Evolutionary conservation across 345 rosid genomes (phyloP), one percentile per base, ranked within the genome.

Genomic region (Conringia planisiliqua): DNA sequence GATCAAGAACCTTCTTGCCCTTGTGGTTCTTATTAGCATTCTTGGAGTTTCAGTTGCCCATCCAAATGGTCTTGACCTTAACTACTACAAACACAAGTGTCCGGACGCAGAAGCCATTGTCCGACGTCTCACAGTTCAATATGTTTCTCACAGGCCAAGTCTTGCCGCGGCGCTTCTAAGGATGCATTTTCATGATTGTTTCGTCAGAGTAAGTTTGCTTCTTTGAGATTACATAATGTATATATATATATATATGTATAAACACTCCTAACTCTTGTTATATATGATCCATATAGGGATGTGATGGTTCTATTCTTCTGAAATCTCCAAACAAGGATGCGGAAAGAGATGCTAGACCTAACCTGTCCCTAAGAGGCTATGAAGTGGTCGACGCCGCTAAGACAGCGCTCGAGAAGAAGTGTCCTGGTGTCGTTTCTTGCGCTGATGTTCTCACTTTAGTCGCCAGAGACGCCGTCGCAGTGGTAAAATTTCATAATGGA

Each of bases 161-260:
- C 83, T 86, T 65, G 88, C 87, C 8, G 85, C 90, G 0, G 42
- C 82, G 3, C 43, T 84, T 24, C 69, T 86, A 9, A 81, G 90
- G 74, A 73, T 84, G 87, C 62, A 82, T 81, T 84, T 86, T 39
- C 89, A 86, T 74, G 87, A 86, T 59, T 86, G 87, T 43, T 86
- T 86, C 24, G 80, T 84, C 14, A 52, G 86, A 80, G 87, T 84
- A 81, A 27, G 80, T 32, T 48, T n/a, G 16, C 38, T 59, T 51
- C 52, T n/a, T n/a, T n/a, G n/a, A n/a, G n/a, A n/a, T n/a, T n/a
- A n/a, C n/a, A n/a, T n/a, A n/a, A n/a, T n/a, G n/a, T n/a, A n/a
- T n/a, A n/a, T n/a, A n/a, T n/a, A n/a, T n/a, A n/a, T n/a, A n/a
- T n/a, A n/a, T n/a, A n/a, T n/a, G n/a, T n/a, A n/a, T n/a, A n/a